Evolutionary conservation across 2,329 filamentous ascomycete species (phyloP).

Genomic region (Ophiosphaerella korrae): DNA sequence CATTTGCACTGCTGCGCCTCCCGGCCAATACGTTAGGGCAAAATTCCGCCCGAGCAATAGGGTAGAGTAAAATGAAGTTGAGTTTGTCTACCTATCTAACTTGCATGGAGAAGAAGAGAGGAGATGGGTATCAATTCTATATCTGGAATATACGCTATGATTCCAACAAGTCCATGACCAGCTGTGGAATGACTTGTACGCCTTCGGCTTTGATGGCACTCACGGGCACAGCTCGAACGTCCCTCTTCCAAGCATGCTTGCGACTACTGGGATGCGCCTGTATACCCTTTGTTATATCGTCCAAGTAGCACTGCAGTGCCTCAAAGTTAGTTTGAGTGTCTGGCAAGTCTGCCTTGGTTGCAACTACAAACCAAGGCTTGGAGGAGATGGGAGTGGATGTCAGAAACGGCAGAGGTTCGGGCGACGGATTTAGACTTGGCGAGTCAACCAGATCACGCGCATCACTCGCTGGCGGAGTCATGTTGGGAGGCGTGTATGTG

Average conservation of each 20-base stretch:
- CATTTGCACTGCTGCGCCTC: no score
- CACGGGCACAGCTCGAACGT: slow-evolving; percentile 73
- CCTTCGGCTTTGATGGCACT: slow-evolving; percentile 89
- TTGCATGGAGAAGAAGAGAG: background rate
- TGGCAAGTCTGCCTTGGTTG: slow-evolving; percentile 86
- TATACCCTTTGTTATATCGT: slow-evolving; percentile 64
- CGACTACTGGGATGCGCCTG: slow-evolving; percentile 74
- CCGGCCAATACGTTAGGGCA: no score
- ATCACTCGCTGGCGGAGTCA: slow-evolving; percentile 15
- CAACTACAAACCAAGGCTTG: slow-evolving; percentile 97
- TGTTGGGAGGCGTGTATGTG: slow-evolving; percentile 50
- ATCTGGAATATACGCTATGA: slow-evolving; percentile 17
- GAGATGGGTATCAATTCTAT: slow-evolving; percentile 15
- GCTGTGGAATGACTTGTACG: slow-evolving; percentile 73
- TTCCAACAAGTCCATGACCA: slow-evolving; percentile 69
- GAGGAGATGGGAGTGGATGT: slow-evolving; percentile 75
- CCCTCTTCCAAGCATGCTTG: slow-evolving; percentile 65
- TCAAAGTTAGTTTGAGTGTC: slow-evolving; percentile 79
- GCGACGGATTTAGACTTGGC: slow-evolving; percentile 28
- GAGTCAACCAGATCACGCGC: slow-evolving; percentile 24
- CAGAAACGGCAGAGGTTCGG: slow-evolving; percentile 52
- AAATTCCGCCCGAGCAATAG: no score
- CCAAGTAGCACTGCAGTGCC: slow-evolving; percentile 72
- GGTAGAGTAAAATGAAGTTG: no score
- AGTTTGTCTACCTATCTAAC: no score